Base-by-base conservation (phyloP, 192 early-diverging fungal species). In the Coemansia sp. region DNA sequence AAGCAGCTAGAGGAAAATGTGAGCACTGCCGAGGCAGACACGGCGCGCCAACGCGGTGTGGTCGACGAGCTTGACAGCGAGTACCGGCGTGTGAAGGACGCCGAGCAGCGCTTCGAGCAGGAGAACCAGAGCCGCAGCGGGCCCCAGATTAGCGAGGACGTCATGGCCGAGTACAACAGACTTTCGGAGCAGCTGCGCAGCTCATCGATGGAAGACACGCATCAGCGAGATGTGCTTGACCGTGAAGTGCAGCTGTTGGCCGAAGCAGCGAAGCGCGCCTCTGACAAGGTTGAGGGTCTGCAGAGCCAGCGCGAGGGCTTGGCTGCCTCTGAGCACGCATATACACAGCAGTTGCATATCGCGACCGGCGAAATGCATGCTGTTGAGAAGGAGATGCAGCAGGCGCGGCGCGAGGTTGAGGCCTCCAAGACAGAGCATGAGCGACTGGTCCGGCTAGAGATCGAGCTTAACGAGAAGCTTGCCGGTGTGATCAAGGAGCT, bases 391-490 rank as follows among this genome's bases (percentile, higher is more conserved):
- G 85, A 87, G 36, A 66, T 90, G 52, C 75, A 83, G 56, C 68
- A 85, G 49, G 72, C 85, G 1, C 72, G 83, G 56, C 73, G 84
- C 45, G 89, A 94, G 12, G 73, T 90, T 10, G 73, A 87, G 1
- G 71, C 73, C 4, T 69, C 88, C 25, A 86, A 89, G 38, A 68
- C 79, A 6, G 95, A 95, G 66, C 85, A 89, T 20, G 75, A 77
- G 40, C 69, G 77, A 40, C 83, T 94, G n/a, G 67, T 82, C 75
- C 85, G 90, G 54, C 76, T 87, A 48, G 62, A 80, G 69, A 68
- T 69, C 0, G 88, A 96, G 68, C 80, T 92, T 59, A 93, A 93
- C 70, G 95, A 96, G 36, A 92, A 95, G 70, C 87, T 97, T 17
- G 85, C 86, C 48, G 89, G 87, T 34, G 87, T 90, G 3, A 69